Conservation (phyloP, 192 early-diverging fungal genomes). For the Coemansia sp. region DNA sequence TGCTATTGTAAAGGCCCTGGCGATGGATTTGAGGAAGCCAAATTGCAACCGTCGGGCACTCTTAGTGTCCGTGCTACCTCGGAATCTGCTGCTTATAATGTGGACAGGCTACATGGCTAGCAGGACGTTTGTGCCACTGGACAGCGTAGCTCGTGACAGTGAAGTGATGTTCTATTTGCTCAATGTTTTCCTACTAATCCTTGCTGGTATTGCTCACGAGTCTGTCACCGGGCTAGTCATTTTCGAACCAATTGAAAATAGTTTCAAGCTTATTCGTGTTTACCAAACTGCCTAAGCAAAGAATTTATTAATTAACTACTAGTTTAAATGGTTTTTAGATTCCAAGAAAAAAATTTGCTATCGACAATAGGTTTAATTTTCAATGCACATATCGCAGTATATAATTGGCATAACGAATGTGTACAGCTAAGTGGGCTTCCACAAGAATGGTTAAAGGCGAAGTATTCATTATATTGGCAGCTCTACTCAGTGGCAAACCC, state of each 20-base stretch:
- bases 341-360: background rate
- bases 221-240: background rate
- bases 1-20: background rate
- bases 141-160: background rate
- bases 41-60: background rate
- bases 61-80: background rate
- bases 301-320: background rate
- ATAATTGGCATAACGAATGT: too few species aligned
- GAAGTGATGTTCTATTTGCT: conserved; percentile 12
- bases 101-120: conserved; percentile 11
- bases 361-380: too few species aligned
- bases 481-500: too few species aligned
- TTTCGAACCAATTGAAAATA: background rate
- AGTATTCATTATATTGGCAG: too few species aligned
- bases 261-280: background rate
- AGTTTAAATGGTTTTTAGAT: too few species aligned
- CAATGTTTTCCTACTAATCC: conserved; percentile 7
- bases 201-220: conserved; percentile 1
- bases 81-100: conserved; percentile 2
- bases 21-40: background rate
- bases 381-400: too few species aligned
- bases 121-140: background rate
- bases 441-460: too few species aligned
- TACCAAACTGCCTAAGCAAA: background rate
- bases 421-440: too few species aligned